Evolutionary conservation across 768 basidiomycete genomes (phyloP).

Genomic region (Coprinellus micaceus): DNA sequence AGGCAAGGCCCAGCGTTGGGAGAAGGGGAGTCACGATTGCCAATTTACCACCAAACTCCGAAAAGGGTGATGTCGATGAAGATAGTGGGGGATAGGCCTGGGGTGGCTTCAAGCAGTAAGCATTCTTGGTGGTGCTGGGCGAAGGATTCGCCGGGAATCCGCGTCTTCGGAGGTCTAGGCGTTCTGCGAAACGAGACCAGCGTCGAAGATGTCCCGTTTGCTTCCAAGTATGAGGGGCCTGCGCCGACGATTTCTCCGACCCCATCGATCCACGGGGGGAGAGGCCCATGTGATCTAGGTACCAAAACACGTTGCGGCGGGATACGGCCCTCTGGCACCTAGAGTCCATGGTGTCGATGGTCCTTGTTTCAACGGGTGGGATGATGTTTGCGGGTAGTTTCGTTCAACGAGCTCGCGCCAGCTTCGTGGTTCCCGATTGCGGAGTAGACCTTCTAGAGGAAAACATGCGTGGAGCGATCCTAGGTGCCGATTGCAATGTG

Average conservation of each 20-base stretch:
- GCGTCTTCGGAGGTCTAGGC: slow-evolving; percentile 24
- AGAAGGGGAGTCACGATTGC: neutral
- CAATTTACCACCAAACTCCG: neutral
- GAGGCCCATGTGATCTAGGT: slow-evolving; percentile 18
- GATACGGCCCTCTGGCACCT: slow-evolving; percentile 5
- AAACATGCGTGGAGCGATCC: slow-evolving; percentile 9
- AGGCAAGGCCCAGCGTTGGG: neutral
- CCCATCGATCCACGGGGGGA: slow-evolving; percentile 25
- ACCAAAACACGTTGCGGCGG: slow-evolving; percentile 16
- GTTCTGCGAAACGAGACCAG: slow-evolving; percentile 26
- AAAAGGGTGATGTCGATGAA: slow-evolving; percentile 1
- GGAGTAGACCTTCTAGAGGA: slow-evolving; percentile 1
- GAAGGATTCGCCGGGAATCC: slow-evolving; percentile 26
- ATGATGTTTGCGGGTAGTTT: slow-evolving; percentile 6
- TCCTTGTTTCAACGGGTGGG: slow-evolving; percentile 3
- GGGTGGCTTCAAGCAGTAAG: slow-evolving; percentile 15
- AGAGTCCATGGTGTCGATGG: slow-evolving; percentile 29
- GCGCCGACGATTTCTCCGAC: neutral
- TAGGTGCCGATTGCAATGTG: neutral
- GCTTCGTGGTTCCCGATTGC: neutral
- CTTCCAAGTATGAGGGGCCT: slow-evolving; percentile 4
- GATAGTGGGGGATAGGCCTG: slow-evolving; percentile 8
- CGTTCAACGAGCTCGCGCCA: slow-evolving; percentile 1
- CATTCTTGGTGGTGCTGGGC: slow-evolving; percentile 26
- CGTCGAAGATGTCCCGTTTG: too few species aligned